Conservation (phyloP, 2,329 filamentous ascomycete genomes). For the Colletotrichum sojae region DNA sequence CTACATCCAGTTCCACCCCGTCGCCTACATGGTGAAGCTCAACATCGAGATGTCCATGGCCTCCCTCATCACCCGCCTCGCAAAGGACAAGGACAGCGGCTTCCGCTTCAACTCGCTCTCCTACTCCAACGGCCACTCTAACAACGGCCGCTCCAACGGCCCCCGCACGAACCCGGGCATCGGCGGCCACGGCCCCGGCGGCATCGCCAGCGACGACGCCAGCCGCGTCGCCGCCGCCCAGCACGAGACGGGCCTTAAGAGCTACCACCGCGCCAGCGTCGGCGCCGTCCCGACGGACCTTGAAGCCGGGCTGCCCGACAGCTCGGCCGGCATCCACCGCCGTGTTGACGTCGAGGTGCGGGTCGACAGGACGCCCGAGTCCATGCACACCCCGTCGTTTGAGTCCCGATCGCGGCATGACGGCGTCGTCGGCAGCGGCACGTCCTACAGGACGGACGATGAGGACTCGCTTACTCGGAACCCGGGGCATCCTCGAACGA, state of each 20-base stretch:
- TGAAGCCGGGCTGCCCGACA: not conserved
- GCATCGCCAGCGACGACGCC: not conserved
- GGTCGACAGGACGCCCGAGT: slow-evolving; percentile 12
- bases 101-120: slow-evolving; percentile 34
- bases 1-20: slow-evolving; percentile 66
- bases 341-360: slow-evolving; percentile 29
- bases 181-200: not conserved
- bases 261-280: slow-evolving; percentile 21
- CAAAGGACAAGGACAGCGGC: slow-evolving; percentile 32
- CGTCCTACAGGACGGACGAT: slow-evolving; percentile 31
- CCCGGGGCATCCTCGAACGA: slow-evolving; percentile 6
- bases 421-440: slow-evolving; percentile 6
- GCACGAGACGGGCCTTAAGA: slow-evolving; percentile 22
- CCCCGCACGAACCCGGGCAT: slow-evolving; percentile 1
- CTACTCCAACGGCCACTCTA: slow-evolving; percentile 17
- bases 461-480: slow-evolving; percentile 31
- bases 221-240: not conserved
- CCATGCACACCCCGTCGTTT: not conserved
- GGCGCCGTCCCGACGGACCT: slow-evolving; percentile 1
- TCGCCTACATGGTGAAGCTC: slow-evolving; percentile 68
- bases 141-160: not conserved
- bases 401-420: slow-evolving; percentile 10
- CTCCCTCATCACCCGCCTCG: slow-evolving; percentile 59
- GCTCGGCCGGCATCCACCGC: slow-evolving; percentile 13
- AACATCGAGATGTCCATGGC: slow-evolving; percentile 70